Evolutionary conservation across 257 asterid species (phyloP), one percentile per base, ranked within the genome.

Genomic region (Salvia miltiorrhiza): DNA sequence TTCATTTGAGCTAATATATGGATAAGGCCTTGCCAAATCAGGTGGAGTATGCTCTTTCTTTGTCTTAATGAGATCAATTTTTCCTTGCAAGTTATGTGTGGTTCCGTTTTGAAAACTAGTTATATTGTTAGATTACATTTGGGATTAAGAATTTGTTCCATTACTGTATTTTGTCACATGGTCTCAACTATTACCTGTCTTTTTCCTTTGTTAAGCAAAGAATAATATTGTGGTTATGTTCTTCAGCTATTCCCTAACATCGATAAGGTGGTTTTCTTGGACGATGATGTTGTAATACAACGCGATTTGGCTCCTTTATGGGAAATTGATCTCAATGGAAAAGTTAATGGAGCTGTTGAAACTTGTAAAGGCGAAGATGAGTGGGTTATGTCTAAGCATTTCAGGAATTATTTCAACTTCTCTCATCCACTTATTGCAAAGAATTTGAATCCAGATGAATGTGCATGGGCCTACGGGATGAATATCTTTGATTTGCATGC

Each of bases 271-370:
- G 96, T 93, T 60, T 90, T 93, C 86, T 77, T 90, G 97, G n/a
- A n/a, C n/a, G n/a, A n/a, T n/a, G n/a, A n/a, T n/a, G n/a, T n/a
- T n/a, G n/a, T n/a, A n/a, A n/a, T n/a, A n/a, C n/a, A n/a, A n/a
- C n/a, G n/a, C n/a, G n/a, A n/a, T n/a, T n/a, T n/a, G n/a, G n/a
- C n/a, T n/a, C n/a, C n/a, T n/a, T n/a, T n/a, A n/a, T n/a, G n/a
- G n/a, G n/a, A n/a, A n/a, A n/a, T n/a, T n/a, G n/a, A n/a, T n/a
- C n/a, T n/a, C n/a, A n/a, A n/a, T n/a, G n/a, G n/a, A n/a, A n/a
- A n/a, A n/a, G n/a, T 90, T 76, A 90, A 88, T 59, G 99, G 99
- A 67, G 99, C 99, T 77, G 96, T 93, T 43, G 96, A 90, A 80
- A 90, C 97, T 65, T 93, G 97, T 80, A 83, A 79, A 81, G 99